These are phyloP conservation scores for Linum usitatissimum DNA, from an alignment of 345 rosid species.

Conservation along the genomic window DNA sequence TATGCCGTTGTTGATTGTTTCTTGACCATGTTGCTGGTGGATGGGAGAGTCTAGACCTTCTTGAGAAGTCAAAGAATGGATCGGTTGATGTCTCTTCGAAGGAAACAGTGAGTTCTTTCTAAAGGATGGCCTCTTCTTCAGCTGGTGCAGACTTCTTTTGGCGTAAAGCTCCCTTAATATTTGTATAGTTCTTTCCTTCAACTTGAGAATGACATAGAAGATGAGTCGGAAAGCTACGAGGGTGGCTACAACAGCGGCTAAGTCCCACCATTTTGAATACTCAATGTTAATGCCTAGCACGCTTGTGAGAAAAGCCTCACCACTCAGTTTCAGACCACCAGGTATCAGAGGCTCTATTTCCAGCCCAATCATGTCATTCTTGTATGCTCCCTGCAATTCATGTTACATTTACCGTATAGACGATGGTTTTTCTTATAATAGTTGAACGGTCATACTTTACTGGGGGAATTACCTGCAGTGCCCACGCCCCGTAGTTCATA, in stretches of 20 bases:
- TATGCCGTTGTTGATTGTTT: too few relatives aligned
- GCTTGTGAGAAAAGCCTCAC: conserved; percentile 10
- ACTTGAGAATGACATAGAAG: conserved; percentile 13
- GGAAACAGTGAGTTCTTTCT: conserved; percentile 8
- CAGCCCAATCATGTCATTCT: conserved; percentile 23
- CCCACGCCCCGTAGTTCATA: conserved; percentile 41
- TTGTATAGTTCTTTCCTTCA: conserved; percentile 7
- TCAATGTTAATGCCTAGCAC: conserved; percentile 1
- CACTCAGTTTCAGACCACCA: conserved; percentile 14
- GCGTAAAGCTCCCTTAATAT: not conserved
- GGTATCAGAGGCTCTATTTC: conserved; percentile 16
- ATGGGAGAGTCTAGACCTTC: conserved; percentile 33
- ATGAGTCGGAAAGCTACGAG: conserved; percentile 8
- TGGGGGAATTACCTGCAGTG: conserved; percentile 32
- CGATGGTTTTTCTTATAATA: too few relatives aligned
- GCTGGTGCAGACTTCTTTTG: conserved; percentile 4
- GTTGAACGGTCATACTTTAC: too few relatives aligned
- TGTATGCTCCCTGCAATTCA: conserved; percentile 22
- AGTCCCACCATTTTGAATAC: conserved; percentile 24
- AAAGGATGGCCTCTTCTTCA: conserved; percentile 13
- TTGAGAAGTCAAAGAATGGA: not conserved
- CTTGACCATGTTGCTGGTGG: too few relatives aligned
- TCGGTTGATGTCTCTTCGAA: conserved; percentile 7
- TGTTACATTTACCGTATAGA: too few relatives aligned
- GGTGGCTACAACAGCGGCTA: conserved; percentile 16